Base-by-base conservation (phyloP, 371 early-diverging fungal species). In the Apophysomyces sp. region DNA sequence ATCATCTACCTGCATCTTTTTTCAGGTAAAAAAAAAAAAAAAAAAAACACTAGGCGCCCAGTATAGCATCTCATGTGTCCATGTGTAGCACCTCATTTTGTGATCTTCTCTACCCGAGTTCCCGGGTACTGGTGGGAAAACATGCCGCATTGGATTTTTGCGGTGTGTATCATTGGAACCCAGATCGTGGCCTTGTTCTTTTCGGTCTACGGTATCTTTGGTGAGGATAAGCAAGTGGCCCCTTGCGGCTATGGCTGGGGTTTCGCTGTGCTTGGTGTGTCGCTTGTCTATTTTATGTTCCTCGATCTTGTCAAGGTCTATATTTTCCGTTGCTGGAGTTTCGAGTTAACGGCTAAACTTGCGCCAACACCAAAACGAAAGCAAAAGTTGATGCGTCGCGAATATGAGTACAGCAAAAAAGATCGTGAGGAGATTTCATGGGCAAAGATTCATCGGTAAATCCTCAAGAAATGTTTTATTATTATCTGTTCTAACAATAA, bases 1-100 rank as follows among this genome's bases (percentile, higher is more conserved):
- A 91, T 95, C 81, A 93, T 95, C 88, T 95, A 95, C 73, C 80
- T 94, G 54, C 91, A 95, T 61, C 90, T 95, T 58, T 94, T 94
- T 12, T 94, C 92, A 13, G 86, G 87, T 73, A 71, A 67, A 54
- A 24, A n/a, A 2, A 11, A n/a, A 27, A 55, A 18, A 28, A 52
- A 26, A 32, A 62, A 55, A 54, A 63, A 13, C 34, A 8, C 34
- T 11, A 34, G 1, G 13, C 34, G 13, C 8, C 21, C 9, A 16
- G 21, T 2, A 18, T 18, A 18, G 21, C 3, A 16, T 21, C 21
- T 39, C 11, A 13, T 29, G n/a, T 34, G 13, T 40, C 27, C 15
- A 30, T 37, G 18, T 30, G 49, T 66, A 62, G 86, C 86, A 11
- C 96, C 96, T 36, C 96, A 95, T 74, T 95, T 95, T 78, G 87